Base-by-base conservation (phyloP, 2,329 filamentous ascomycete species). In the Fusarium lyarnte region DNA sequence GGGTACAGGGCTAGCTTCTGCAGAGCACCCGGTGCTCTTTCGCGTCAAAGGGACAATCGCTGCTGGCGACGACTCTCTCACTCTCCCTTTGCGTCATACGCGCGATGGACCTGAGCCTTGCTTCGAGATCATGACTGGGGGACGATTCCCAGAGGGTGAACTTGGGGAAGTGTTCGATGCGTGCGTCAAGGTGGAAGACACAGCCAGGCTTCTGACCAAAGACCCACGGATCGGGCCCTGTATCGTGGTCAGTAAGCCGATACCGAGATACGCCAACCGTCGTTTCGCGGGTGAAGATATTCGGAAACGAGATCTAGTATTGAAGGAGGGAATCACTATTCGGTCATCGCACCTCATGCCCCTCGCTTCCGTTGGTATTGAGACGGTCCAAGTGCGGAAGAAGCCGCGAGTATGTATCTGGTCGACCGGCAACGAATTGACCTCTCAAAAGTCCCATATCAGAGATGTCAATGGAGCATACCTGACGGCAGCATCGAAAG, bases 201-300 rank as follows among this genome's bases (percentile, higher is more conserved):
- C 21, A 8, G 6, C 6, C 4, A n/a, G 19, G 6, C 11, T n/a
- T 45, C 5, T 1, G 5, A 0, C 17, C 1, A n/a, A 47, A n/a
- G 9, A 31, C 0, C 1, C 45, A 31, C 21, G 9, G 6, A 1
- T n/a, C 21, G 5, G 21, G 9, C 1, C 11, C 0, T 58, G 42
- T 4, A 33, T 51, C 2, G 43, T 33, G 0, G 17, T 58, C 0
- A 58, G 21, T 1, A 58, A 33, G 19, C 43, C 55, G 0, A 7
- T 58, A 12, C 12, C 25, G 3, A 25, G 25, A 6, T 51, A 58
- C 13, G 43, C 55, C 21, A 58, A 58, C 6, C 55, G 55, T 6
- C 33, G 55, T 6, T 58, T 58, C 27, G 5, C 55, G 1, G 55
- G 55, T 14, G 43, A 58, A 17, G 43, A 58, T 2, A 58, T 58